Percentiles rank a stretch among this genome's conserved stretches.
phyloP scores from a whole-genome alignment of 305 asterid species.

The Solanum hybrid region DNA sequence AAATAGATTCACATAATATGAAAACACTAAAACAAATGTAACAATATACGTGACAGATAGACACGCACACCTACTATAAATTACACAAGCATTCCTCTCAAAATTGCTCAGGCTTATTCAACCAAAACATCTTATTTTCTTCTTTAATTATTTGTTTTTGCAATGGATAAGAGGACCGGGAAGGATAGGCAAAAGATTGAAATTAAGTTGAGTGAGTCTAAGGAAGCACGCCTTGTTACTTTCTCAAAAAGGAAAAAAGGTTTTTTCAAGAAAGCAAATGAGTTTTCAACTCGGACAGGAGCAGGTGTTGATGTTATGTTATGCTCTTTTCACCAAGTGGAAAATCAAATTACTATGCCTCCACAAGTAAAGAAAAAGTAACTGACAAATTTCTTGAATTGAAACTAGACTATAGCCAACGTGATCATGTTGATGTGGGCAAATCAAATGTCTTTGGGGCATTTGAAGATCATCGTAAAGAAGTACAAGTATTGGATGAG shows the following conservation, averaged over 20 bases:
- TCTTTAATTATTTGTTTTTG: background rate
- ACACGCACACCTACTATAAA: background rate
- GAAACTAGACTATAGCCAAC: background rate
- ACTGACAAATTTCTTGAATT: background rate
- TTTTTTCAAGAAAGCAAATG: background rate
- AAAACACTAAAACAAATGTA: background rate
- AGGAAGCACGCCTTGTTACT: background rate
- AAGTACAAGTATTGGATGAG: background rate
- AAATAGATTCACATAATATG: background rate
- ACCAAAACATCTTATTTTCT: background rate
- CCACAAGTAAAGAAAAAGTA: background rate
- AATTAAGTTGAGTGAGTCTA: background rate
- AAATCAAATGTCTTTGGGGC: background rate
- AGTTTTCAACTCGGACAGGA: background rate
- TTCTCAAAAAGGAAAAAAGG: background rate
- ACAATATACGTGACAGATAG: background rate
- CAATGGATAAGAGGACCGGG: background rate
- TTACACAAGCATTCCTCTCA: background rate
- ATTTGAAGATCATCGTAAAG: background rate
- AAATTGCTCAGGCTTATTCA: background rate
- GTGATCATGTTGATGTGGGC: background rate
- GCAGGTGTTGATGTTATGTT: background rate
- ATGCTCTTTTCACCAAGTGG: background rate
- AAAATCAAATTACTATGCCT: background rate
- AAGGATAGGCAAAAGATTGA: background rate